Evolutionary conservation across 2,329 filamentous ascomycete genomes (phyloP).

Genomic region (Chrysoporthe cubensis): DNA sequence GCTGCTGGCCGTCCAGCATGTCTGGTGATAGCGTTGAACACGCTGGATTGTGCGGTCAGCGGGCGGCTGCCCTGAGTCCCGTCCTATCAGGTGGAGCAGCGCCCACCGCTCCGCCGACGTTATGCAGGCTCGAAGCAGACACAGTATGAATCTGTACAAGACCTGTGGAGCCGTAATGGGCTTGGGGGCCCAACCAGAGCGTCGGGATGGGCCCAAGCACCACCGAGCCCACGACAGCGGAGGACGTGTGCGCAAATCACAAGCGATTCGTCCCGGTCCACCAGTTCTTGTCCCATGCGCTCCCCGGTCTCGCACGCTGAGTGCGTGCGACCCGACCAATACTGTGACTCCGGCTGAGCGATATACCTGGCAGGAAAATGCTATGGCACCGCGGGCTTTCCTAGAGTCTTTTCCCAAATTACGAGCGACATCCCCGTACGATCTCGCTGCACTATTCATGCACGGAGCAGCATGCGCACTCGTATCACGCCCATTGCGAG

Average conservation of each 20-base stretch:
- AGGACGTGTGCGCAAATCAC: conserved; percentile 20
- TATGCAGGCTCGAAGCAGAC: conserved; percentile 29
- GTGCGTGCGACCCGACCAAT: conserved; percentile 23
- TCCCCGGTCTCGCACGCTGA: conserved; percentile 19
- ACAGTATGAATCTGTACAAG: conserved; percentile 21
- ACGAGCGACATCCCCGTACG: conserved; percentile 29
- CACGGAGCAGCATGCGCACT: conserved; percentile 25
- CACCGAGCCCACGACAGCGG: background rate
- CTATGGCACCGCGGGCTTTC: conserved; percentile 13
- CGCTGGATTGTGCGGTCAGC: conserved; percentile 31
- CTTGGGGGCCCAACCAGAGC: conserved; percentile 24
- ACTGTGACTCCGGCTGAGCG: background rate
- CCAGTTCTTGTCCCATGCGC: conserved; percentile 18
- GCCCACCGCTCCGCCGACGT: conserved; percentile 27
- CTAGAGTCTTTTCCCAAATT: conserved; percentile 28
- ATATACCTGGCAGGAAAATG: conserved; percentile 10
- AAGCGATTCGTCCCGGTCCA: conserved; percentile 23
- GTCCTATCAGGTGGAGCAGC: conserved; percentile 30
- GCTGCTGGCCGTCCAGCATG: conserved; percentile 11
- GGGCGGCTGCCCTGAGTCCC: conserved; percentile 25
- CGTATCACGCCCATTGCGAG: conserved; percentile 24
- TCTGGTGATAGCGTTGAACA: conserved; percentile 18
- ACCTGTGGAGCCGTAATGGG: conserved; percentile 19
- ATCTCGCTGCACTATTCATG: conserved; percentile 29
- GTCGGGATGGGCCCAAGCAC: conserved; percentile 18